Conservation (phyloP, 768 basidiomycete genomes). For the Pulveroboletus sp. region DNA sequence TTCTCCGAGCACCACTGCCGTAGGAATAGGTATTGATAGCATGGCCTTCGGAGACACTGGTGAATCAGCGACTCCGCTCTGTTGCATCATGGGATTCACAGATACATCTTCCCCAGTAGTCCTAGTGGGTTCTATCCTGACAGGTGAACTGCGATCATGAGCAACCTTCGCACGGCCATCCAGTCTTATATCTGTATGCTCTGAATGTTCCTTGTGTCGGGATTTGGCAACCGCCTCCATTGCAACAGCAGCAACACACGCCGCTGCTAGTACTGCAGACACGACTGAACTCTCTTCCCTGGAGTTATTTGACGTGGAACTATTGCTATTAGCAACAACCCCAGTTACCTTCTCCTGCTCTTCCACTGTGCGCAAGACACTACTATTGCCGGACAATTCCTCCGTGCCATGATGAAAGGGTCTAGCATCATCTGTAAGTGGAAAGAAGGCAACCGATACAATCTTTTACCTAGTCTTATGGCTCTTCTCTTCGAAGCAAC, state of each 20-base stretch:
- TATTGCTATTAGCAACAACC: not conserved
- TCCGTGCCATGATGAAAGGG: too few species aligned
- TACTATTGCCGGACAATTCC: not conserved
- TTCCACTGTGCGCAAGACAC: not conserved
- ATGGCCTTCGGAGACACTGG: not conserved
- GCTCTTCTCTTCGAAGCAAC: not conserved
- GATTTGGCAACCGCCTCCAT: conserved; percentile 8
- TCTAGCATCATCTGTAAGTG: not conserved
- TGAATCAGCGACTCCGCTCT: not conserved
- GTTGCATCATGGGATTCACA: not conserved
- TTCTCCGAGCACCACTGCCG: not conserved
- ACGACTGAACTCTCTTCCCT: conserved; percentile 8
- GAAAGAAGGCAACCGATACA: not conserved
- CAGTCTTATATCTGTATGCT: not conserved
- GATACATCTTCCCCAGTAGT: not conserved
- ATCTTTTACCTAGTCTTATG: conserved; percentile 1
- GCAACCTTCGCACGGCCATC: not conserved
- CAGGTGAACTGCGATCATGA: not conserved
- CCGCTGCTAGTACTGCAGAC: conserved; percentile 10
- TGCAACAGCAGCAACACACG: conserved; percentile 8
- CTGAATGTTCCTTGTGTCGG: not conserved
- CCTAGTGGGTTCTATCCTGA: not conserved
- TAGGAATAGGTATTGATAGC: too few species aligned
- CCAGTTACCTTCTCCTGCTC: not conserved
- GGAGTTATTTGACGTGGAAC: not conserved